These are phyloP conservation scores for Erythrobasidium hasegawianum DNA, from an alignment of 1,284 basidiomycete species.

Conservation along the genomic window DNA sequence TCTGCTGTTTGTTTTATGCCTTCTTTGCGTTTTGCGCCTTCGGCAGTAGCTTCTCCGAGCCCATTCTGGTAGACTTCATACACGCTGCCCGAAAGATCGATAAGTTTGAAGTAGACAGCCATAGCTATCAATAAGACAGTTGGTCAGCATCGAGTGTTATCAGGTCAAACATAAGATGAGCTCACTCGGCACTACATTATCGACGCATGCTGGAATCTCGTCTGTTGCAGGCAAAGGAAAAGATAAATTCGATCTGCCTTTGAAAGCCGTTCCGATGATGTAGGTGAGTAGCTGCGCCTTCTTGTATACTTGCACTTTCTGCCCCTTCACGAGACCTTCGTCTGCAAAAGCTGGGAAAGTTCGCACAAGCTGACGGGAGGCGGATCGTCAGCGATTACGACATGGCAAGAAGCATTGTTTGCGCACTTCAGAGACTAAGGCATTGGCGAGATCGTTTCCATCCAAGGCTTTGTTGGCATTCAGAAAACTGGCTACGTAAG, in stretches of 20 bases:
- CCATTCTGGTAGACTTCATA: constrained; percentile 38
- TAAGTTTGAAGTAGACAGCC: constrained; percentile 11
- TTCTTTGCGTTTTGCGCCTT: constrained; percentile 48
- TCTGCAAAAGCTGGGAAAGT: constrained; percentile 73
- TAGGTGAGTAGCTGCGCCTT: constrained; percentile 76
- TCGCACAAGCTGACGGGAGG: constrained; percentile 58
- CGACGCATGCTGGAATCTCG: constrained; percentile 68
- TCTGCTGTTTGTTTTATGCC: constrained; percentile 61
- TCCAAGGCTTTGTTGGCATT: constrained; percentile 55
- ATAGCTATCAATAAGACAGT: constrained; percentile 8
- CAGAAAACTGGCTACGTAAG: constrained; percentile 65
- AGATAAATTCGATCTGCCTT: constrained; percentile 53
- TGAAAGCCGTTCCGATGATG: constrained; percentile 64
- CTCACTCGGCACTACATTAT: constrained; percentile 72
- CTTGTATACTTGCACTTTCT: constrained; percentile 75
- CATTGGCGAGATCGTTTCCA: constrained; percentile 51
- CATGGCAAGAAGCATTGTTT: neutral
- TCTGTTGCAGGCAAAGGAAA: constrained; percentile 55
- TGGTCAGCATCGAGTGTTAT: neutral
- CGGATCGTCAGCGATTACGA: neutral
- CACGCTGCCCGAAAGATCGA: constrained; percentile 52
- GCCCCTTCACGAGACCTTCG: constrained; percentile 61
- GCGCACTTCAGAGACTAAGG: constrained; percentile 62
- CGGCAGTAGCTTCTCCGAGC: constrained; percentile 48
- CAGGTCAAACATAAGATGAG: constrained; percentile 48